Evolutionary conservation across 1,139 yeast genomes (phyloP).

Genomic region (Geotrichum fermentans): DNA sequence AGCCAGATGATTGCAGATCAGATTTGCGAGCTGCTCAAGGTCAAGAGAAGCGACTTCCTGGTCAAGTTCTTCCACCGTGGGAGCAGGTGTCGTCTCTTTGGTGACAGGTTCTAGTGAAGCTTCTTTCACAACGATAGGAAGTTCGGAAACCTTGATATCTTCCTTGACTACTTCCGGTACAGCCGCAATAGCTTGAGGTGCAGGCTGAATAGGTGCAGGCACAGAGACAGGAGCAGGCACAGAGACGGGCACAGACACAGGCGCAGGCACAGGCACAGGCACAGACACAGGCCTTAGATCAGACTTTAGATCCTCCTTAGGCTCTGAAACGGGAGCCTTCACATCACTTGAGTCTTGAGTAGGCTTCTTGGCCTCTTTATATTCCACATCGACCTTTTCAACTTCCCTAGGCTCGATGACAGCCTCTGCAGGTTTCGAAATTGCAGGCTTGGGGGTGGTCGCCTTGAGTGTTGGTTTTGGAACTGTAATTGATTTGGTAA

Average conservation of each 20-base stretch:
- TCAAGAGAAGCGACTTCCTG: neutral
- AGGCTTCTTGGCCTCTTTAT: no score
- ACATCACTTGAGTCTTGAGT: no score
- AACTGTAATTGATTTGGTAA: neutral
- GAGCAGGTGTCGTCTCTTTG: neutral
- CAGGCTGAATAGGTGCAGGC: neutral
- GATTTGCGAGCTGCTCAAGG: neutral
- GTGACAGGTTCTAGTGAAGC: no score
- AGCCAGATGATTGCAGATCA: conserved; percentile 79
- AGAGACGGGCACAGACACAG: neutral
- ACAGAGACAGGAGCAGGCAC: neutral
- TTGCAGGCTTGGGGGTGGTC: neutral
- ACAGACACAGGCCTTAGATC: neutral
- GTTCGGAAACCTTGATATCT: no score
- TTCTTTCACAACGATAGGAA: neutral
- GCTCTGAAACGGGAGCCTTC: no score
- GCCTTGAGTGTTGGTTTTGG: neutral
- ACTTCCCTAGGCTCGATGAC: neutral
- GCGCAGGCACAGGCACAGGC: neutral
- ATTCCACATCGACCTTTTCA: no score
- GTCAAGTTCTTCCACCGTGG: neutral
- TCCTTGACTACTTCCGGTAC: no score
- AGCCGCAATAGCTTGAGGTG: no score
- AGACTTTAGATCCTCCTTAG: no score
- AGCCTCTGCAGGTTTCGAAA: neutral